These are phyloP conservation scores for Septoria linicola DNA, from an alignment of 2,329 filamentous ascomycete species.

Conservation along the genomic window DNA sequence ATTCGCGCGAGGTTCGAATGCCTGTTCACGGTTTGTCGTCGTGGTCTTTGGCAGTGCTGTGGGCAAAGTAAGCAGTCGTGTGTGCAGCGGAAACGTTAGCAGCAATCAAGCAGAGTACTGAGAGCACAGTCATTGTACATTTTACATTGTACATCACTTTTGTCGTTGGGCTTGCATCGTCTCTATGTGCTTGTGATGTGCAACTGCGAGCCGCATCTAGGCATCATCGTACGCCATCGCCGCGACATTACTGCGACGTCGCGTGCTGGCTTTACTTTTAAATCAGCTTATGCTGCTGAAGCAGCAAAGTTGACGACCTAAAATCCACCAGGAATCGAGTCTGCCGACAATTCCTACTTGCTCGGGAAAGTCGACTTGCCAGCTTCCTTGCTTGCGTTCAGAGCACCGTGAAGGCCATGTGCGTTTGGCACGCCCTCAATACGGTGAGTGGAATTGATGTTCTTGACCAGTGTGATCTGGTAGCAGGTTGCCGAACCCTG, in stretches of 20 bases:
- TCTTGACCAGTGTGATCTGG: slow-evolving; percentile 85
- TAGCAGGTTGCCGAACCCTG: slow-evolving; percentile 83
- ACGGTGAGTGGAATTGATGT: slow-evolving; percentile 82
- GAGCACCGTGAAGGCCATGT: slow-evolving; percentile 66
- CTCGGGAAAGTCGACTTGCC: slow-evolving; percentile 36
- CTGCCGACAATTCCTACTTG: background rate
- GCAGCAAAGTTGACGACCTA: background rate
- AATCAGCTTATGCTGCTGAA: background rate
- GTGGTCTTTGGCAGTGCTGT: slow-evolving; percentile 11
- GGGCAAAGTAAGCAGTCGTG: background rate
- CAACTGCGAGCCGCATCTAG: background rate
- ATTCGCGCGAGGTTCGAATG: background rate
- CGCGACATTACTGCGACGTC: background rate
- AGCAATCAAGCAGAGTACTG: background rate
- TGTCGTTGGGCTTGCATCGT: background rate
- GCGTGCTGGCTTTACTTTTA: background rate
- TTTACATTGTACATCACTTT: background rate
- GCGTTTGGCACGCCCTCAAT: slow-evolving; percentile 71
- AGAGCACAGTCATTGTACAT: background rate
- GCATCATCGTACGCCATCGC: background rate
- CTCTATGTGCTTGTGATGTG: background rate
- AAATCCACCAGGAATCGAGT: background rate
- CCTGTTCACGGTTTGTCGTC: background rate
- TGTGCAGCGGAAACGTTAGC: background rate
- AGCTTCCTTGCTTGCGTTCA: slow-evolving; percentile 49